phyloP scores from a whole-genome alignment of 768 basidiomycete genomes.

The Rhodotorula taiwanensis region DNA sequence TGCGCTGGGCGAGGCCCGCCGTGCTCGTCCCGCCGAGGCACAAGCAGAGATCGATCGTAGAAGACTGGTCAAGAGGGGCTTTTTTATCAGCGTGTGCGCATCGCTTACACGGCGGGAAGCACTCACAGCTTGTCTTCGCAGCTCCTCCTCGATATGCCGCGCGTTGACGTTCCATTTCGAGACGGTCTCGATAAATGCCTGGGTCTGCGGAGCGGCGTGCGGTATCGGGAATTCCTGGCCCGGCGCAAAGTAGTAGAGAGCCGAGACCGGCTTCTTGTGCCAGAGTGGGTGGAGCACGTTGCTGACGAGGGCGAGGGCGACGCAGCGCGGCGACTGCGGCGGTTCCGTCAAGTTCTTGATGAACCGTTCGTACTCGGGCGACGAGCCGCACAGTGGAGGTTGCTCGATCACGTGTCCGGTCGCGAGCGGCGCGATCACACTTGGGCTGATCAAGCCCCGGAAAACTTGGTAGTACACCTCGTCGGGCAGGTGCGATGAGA shows the following conservation, averaged over 20 bases:
- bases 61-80: conserved; percentile 56
- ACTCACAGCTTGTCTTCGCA: conserved; percentile 90
- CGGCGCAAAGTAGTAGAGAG: conserved; percentile 46
- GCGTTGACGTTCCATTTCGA: conserved; percentile 83
- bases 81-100: no score
- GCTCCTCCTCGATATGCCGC: conserved; percentile 79
- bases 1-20: conserved; percentile 72
- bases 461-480: conserved; percentile 95
- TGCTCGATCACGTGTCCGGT: conserved; percentile 75
- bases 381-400: conserved; percentile 87
- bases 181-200: conserved; percentile 79
- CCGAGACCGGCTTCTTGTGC: conserved; percentile 62
- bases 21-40: conserved; percentile 83
- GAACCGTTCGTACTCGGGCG: conserved; percentile 87
- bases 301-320: conserved; percentile 77
- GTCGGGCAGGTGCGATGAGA: conserved; percentile 87
- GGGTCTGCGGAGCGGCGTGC: conserved; percentile 71
- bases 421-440: conserved; percentile 90
- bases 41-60: conserved; percentile 91
- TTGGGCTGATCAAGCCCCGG: conserved; percentile 78
- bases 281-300: conserved; percentile 73
- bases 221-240: conserved; percentile 49
- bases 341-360: conserved; percentile 93
- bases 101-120: conserved; percentile 4
- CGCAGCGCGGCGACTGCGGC: conserved; percentile 84